These are phyloP conservation scores for Blastomyces percursus DNA, from an alignment of 2,329 filamentous ascomycete species.

Conservation along the genomic window DNA sequence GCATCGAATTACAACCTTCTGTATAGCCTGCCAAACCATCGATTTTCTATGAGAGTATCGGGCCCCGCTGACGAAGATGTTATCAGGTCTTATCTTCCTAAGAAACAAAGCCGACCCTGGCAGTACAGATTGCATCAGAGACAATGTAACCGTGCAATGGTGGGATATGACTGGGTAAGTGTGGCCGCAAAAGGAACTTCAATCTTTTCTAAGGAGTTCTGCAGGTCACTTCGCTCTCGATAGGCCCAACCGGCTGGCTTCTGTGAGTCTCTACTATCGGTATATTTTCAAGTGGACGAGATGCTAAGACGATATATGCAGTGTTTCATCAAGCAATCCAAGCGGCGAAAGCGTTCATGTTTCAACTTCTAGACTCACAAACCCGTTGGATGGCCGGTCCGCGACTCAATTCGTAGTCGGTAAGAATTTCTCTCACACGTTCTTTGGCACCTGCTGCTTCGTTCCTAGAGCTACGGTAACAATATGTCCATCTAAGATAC, in stretches of 20 bases:
- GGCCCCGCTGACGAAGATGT: background rate
- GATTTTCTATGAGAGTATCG: background rate
- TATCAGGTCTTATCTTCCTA: slow-evolving; percentile 6
- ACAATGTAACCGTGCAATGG: background rate
- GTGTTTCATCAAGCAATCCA: background rate
- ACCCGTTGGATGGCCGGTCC: background rate
- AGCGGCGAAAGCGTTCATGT: background rate
- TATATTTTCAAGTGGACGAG: background rate
- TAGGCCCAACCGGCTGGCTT: slow-evolving; percentile 27
- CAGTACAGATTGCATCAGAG: slow-evolving; percentile 5
- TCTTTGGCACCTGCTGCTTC: background rate
- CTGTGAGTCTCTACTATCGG: slow-evolving; percentile 18
- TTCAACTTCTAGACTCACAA: background rate
- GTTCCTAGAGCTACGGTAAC: background rate
- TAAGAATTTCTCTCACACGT: background rate
- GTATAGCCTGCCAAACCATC: slow-evolving; percentile 7
- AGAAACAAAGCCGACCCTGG: slow-evolving; percentile 6
- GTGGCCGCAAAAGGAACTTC: background rate
- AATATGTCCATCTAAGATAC: background rate
- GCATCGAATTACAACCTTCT: slow-evolving; percentile 3
- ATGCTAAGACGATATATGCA: background rate
- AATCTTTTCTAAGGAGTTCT: background rate
- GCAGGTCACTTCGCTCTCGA: slow-evolving; percentile 28
- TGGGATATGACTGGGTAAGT: slow-evolving; percentile 12
- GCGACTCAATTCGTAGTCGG: background rate